Percentiles rank a stretch among this genome's conserved stretches.
phyloP scores from a whole-genome alignment of 2,329 filamentous ascomycete genomes.

The Fusarium dlaminii region DNA sequence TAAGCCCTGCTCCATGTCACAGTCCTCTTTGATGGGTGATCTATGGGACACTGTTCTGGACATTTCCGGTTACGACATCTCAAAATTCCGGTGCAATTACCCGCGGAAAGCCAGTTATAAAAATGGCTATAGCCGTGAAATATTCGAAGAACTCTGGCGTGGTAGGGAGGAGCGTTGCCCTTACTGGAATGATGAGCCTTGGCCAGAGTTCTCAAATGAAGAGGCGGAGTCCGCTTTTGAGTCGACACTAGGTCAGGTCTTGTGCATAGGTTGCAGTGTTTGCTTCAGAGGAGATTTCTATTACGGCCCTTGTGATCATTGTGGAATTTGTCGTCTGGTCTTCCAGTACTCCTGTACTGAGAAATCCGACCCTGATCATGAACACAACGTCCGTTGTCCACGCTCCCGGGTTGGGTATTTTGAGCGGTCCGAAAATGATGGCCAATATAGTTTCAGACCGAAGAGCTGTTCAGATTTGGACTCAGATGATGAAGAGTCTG shows the following conservation, averaged over 20 bases:
- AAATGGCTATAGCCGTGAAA: not conserved
- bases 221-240: accelerated
- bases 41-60: not conserved
- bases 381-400: accelerated
- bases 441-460: accelerated
- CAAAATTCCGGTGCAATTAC: accelerated
- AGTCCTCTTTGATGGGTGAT: not conserved
- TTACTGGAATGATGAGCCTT: not conserved
- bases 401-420: not conserved
- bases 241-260: accelerated
- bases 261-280: accelerated
- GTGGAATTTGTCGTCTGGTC: not conserved
- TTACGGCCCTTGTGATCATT: accelerated
- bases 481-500: not conserved
- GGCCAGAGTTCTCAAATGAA: not conserved
- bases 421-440: not conserved
- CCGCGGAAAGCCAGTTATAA: not conserved
- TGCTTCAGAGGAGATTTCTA: accelerated
- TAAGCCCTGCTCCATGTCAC: accelerated
- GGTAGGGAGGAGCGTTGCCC: not conserved
- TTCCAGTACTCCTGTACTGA: accelerated
- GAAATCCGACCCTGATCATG: accelerated
- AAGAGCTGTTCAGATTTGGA: too few relatives aligned
- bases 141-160: not conserved
- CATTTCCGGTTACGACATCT: accelerated